Evolutionary conservation across 2,329 filamentous ascomycete species (phyloP).

Genomic region (Mycosphaerelloides madeirae): DNA sequence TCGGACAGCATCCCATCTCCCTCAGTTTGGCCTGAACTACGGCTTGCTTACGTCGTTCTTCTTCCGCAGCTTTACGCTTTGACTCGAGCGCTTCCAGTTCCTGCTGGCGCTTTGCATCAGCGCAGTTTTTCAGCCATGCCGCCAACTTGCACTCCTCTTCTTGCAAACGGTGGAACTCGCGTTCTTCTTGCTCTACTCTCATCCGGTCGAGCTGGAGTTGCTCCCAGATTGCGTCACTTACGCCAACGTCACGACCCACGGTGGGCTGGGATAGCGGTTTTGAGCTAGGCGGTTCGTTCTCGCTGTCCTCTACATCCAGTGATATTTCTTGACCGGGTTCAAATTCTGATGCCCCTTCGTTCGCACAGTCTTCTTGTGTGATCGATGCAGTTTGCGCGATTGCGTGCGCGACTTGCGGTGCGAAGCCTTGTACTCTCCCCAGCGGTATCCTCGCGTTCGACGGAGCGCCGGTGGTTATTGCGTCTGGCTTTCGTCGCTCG

Average conservation of each 20-base stretch:
- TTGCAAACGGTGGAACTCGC: constrained; percentile 34
- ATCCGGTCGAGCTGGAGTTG: constrained; percentile 52
- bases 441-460: no score
- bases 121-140: constrained; percentile 20
- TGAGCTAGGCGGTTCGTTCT: no score
- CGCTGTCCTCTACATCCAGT: not conserved
- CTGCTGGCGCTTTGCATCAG: constrained; percentile 5
- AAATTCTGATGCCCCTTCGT: no score
- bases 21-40: constrained; percentile 46
- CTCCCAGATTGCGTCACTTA: constrained; percentile 58
- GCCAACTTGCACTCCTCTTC: constrained; percentile 21
- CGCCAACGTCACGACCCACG: constrained; percentile 46
- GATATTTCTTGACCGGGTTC: no score
- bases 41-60: constrained; percentile 31
- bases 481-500: not conserved
- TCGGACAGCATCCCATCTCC: constrained; percentile 51
- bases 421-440: no score
- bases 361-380: not conserved
- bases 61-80: constrained; percentile 32
- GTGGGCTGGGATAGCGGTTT: not conserved
- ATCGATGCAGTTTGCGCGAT: not conserved
- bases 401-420: no score
- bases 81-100: constrained; percentile 15
- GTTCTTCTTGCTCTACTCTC: constrained; percentile 34
- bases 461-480: not conserved